A percentile compares a stretch with the other conserved stretches of the same genome.
Conservation (phyloP, 2,329 filamentous ascomycete species). For the Microsporum canis region DNA sequence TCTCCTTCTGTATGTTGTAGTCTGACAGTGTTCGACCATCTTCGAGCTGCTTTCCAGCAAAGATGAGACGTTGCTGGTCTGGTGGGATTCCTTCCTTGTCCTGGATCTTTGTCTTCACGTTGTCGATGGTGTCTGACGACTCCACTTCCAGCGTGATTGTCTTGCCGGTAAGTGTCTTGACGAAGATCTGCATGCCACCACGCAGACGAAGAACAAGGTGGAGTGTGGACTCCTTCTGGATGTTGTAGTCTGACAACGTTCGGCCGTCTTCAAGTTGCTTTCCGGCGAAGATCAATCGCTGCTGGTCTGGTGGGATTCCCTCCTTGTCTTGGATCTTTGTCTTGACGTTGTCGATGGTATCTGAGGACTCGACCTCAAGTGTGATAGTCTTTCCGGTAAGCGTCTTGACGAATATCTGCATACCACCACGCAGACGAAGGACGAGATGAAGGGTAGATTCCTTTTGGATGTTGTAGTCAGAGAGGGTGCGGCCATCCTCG, state of each 20-base stretch:
- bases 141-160: conserved; percentile 90
- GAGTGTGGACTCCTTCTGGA: conserved; percentile 79
- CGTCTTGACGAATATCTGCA: conserved; percentile 49
- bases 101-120: conserved; percentile 85
- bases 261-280: conserved; percentile 91
- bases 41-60: conserved; percentile 86
- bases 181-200: conserved; percentile 58
- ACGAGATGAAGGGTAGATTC: conserved; percentile 77
- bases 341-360: conserved; percentile 93
- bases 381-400: conserved; percentile 84
- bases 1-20: conserved; percentile 96
- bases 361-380: conserved; percentile 74
- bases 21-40: conserved; percentile 83
- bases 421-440: conserved; percentile 74
- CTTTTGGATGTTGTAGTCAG: conserved; percentile 94
- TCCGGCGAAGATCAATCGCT: conserved; percentile 84
- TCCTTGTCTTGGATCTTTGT: conserved; percentile 71
- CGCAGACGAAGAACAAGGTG: conserved; percentile 74
- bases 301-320: conserved; percentile 88
- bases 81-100: conserved; percentile 77
- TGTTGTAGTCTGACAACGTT: conserved; percentile 90
- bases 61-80: conserved; percentile 88
- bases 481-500: conserved; percentile 82
- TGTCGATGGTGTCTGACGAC: conserved; percentile 82
- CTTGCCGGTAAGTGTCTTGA: conserved; percentile 60